Evolutionary conservation across 2,329 filamentous ascomycete species (phyloP), one percentile per base, ranked within the genome.

Genomic region (Neonectria magnoliae): DNA sequence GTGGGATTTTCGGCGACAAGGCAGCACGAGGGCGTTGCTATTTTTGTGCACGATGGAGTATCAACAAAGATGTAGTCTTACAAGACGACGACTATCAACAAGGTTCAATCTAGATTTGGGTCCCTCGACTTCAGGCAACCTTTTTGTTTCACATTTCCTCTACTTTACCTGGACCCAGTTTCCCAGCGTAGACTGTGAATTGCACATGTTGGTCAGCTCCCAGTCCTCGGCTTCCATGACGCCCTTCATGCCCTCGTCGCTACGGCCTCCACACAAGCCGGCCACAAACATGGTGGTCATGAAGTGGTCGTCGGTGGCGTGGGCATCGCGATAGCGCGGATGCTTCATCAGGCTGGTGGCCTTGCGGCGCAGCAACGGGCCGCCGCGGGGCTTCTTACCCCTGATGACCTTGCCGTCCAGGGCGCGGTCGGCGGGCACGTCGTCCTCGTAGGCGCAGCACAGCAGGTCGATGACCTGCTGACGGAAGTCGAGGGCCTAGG

Each of bases 291-390:
- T 80, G 3, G 86, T 82, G 1, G 88, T 80, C 86, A 91, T 91
- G 68, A 90, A 91, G 72, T 92, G 89, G 73, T 92, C 90, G 71
- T 92, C 90, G 0, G 90, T 91, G 0, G 83, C 89, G 77, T 92
- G 90, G 0, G 90, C 90, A 69, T 91, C 89, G 16, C 89, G 78
- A 71, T 85, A 92, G 51, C 82, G 80, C 0, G 89, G 89, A 71
- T 91, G 87, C 79, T 91, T 91, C 88, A 91, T 91, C 69, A 91
- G 73, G 31, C 88, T 66, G 2, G 71, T 72, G 0, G 71, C 67
- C 57, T 68, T 71, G 16, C 60, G 55, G 10, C 60, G 55, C n/a
- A 63, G 42, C 33, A 58, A 31, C 10, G 60, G 60, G 1, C 60
- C 60, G 31, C 60, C 60, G 48, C 60, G 58, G 41, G 60, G 54